These are phyloP conservation scores for Suhomyces guaymorum DNA, from an alignment of 1,139 yeast genomes.

Conservation along the genomic window DNA sequence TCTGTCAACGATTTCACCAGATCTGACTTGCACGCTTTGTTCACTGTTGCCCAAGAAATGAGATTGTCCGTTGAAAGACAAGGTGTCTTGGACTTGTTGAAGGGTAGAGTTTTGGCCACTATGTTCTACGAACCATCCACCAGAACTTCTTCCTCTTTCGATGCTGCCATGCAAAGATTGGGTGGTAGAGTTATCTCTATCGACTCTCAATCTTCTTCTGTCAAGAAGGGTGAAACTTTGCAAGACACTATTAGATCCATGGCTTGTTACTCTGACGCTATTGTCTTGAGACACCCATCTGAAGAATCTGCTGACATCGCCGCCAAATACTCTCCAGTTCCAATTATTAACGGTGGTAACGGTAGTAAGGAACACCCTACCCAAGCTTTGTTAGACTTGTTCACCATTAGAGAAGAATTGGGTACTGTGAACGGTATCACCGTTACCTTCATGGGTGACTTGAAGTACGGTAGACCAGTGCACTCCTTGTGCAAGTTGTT, in stretches of 20 bases:
- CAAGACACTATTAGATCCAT: conserved; percentile 95
- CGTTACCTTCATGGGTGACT: conserved; percentile 98
- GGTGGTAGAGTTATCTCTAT: conserved; percentile 97
- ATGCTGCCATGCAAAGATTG: conserved; percentile 99
- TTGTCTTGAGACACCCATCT: conserved; percentile 94
- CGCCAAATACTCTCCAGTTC: conserved; percentile 94
- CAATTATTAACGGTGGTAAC: conserved; percentile 96
- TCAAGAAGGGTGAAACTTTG: conserved; percentile 95
- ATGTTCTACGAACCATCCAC: conserved; percentile 99
- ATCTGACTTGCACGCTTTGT: conserved; percentile 85
- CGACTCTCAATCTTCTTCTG: conserved; percentile 82
- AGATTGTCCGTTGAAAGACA: conserved; percentile 95
- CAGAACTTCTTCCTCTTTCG: conserved; percentile 92
- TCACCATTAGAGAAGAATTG: conserved; percentile 97
- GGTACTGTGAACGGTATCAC: conserved; percentile 98
- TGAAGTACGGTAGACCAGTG: conserved; percentile 97
- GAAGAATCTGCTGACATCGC: conserved; percentile 93
- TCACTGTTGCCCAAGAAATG: conserved; percentile 98
- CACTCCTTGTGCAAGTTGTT: conserved; percentile 92
- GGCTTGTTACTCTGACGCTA: conserved; percentile 95
- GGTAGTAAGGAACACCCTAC: conserved; percentile 98
- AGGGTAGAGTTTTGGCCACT: conserved; percentile 90
- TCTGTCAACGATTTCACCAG: conserved; percentile 87
- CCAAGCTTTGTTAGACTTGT: conserved; percentile 94
- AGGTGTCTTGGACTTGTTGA: conserved; percentile 87